phyloP scores from a whole-genome alignment of 2,329 filamentous ascomycete genomes.

The Colletotrichum incanum region DNA sequence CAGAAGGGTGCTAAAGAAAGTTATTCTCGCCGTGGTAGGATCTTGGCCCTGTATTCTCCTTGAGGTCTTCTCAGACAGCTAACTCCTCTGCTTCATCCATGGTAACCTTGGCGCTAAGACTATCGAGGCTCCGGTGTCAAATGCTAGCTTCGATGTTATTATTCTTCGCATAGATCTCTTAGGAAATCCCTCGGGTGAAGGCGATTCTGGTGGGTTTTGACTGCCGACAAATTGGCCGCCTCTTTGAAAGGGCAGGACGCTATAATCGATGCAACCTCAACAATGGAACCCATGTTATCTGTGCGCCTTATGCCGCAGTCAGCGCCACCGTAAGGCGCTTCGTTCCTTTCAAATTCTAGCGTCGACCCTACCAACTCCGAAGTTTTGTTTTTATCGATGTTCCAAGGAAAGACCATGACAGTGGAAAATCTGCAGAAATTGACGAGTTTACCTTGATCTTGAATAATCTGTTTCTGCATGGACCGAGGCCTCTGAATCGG shows the following conservation, averaged over 20 bases:
- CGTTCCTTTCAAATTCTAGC: conserved; percentile 72
- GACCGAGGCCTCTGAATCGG: conserved; percentile 47
- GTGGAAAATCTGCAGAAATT: too few species aligned
- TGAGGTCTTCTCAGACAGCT: too few species aligned
- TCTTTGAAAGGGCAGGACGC: conserved; percentile 71
- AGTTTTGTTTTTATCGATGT: conserved; percentile 33
- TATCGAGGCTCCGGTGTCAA: conserved; percentile 40
- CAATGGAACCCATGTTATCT: conserved; percentile 53
- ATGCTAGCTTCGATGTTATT: conserved; percentile 61
- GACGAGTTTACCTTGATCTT: too few species aligned
- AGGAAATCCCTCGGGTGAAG: conserved; percentile 52
- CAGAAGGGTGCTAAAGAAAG: too few species aligned
- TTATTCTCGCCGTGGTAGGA: too few species aligned
- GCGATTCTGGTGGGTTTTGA: conserved; percentile 63
- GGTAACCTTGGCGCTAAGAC: too few species aligned
- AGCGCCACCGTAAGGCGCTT: conserved; percentile 73
- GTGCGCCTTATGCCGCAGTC: conserved; percentile 65
- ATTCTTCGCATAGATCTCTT: conserved; percentile 61
- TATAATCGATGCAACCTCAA: conserved; percentile 60
- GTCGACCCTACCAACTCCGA: conserved; percentile 49
- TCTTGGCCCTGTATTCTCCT: too few species aligned
- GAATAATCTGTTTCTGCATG: too few species aligned
- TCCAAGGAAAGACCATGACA: conserved; percentile 29
- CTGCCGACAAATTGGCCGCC: conserved; percentile 57
- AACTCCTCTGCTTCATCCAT: too few species aligned